These are phyloP conservation scores for Penicillium sp. DNA, from an alignment of 2,329 filamentous ascomycete species.

Conservation along the genomic window DNA sequence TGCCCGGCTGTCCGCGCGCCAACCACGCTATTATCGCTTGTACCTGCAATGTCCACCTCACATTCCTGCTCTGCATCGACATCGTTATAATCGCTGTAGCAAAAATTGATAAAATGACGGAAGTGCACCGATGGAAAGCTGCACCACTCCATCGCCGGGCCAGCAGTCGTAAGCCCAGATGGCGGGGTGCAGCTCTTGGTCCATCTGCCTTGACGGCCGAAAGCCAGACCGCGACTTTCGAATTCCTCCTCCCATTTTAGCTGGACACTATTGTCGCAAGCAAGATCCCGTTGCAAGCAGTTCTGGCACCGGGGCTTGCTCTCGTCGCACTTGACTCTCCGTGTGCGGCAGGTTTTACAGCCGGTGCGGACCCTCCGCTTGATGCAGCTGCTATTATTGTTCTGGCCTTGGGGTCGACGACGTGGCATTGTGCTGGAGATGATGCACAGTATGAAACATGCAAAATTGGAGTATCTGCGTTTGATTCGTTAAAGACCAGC, in stretches of 20 bases:
- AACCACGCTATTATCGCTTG: constrained; percentile 7
- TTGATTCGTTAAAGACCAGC: too few species aligned
- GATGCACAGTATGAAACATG: neutral
- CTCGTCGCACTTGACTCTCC: constrained; percentile 23
- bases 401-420: neutral
- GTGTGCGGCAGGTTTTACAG: constrained; percentile 16
- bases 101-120: constrained; percentile 15
- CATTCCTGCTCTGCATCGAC: constrained; percentile 20
- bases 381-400: neutral
- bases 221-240: constrained; percentile 37
- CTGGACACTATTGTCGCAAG: constrained; percentile 15
- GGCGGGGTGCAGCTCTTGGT: constrained; percentile 25
- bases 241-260: constrained; percentile 41
- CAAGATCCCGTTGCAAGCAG: constrained; percentile 16
- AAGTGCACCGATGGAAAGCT: constrained; percentile 11
- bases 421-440: constrained; percentile 2
- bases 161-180: constrained; percentile 15
- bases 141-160: constrained; percentile 6
- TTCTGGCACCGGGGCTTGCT: constrained; percentile 18
- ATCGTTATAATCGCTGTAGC: constrained; percentile 17
- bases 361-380: constrained; percentile 10
- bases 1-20: constrained; percentile 29
- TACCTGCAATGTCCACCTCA: constrained; percentile 14
- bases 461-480: too few species aligned
- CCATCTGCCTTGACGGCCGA: constrained; percentile 42